phyloP scores from a whole-genome alignment of 2,329 filamentous ascomycete species.

The Fusarium sulawesiense region DNA sequence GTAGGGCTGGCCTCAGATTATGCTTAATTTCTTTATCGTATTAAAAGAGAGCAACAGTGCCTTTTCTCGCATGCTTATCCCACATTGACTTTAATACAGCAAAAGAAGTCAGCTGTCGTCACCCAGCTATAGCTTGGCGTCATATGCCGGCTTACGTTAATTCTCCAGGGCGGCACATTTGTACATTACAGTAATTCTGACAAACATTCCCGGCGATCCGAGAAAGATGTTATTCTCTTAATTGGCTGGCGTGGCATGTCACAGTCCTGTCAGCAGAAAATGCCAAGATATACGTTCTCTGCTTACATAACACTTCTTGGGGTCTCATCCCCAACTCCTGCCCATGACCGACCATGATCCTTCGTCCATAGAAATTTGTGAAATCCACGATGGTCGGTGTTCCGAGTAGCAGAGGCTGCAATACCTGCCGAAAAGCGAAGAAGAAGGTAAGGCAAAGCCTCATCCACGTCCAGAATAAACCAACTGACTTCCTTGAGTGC shows the following conservation, averaged over 20 bases:
- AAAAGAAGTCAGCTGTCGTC: no score
- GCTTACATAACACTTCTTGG: background rate
- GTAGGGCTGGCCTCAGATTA: background rate
- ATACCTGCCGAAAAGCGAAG: conserved; percentile 21
- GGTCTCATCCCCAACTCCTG: background rate
- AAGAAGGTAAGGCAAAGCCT: conserved; percentile 7
- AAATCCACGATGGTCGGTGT: conserved; percentile 19
- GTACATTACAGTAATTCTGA: background rate
- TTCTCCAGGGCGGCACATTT: background rate
- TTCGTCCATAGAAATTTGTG: background rate
- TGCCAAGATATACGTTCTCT: background rate
- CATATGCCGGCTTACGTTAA: background rate
- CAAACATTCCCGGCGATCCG: background rate
- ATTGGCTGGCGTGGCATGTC: background rate
- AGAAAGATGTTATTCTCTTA: background rate
- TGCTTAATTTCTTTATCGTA: background rate
- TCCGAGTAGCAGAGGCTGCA: conserved; percentile 19
- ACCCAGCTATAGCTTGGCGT: background rate
- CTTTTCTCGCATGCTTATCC: background rate
- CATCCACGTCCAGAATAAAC: fast-evolving
- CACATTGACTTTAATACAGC: background rate
- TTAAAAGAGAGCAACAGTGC: background rate
- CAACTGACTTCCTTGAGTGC: background rate
- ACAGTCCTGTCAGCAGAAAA: background rate
- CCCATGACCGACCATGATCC: background rate